These are phyloP conservation scores for Ogataea pilisensis DNA, from an alignment of 805 yeast species.

Conservation along the genomic window DNA sequence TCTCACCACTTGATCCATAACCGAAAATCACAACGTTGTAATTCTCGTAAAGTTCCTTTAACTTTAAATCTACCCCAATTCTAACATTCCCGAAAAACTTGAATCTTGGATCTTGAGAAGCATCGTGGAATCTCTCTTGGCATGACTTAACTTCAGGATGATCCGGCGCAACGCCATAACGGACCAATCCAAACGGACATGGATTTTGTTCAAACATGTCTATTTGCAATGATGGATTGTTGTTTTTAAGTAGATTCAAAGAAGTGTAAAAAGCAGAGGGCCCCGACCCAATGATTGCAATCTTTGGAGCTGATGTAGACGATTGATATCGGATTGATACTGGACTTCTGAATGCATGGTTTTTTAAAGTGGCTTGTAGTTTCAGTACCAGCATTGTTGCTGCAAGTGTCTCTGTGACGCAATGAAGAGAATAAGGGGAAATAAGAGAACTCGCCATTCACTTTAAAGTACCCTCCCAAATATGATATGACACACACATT, in stretches of 20 bases:
- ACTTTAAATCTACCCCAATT: constrained; percentile 58
- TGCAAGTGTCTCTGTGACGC: not conserved
- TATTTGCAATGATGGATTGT: constrained; percentile 32
- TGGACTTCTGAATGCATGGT: not conserved
- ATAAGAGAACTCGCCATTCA: too few species aligned
- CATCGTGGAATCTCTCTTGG: constrained; percentile 65
- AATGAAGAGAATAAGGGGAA: not conserved
- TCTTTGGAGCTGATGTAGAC: constrained; percentile 22
- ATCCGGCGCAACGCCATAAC: constrained; percentile 99
- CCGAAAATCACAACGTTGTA: constrained; percentile 77
- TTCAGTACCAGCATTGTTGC: not conserved
- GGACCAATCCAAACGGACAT: constrained; percentile 84
- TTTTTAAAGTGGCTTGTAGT: not conserved
- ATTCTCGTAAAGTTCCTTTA: constrained; percentile 44
- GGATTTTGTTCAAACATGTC: constrained; percentile 84
- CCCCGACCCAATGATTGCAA: constrained; percentile 91
- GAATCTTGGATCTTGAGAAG: constrained; percentile 35
- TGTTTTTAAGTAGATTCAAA: constrained; percentile 52
- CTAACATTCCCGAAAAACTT: constrained; percentile 67
- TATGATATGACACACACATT: too few species aligned
- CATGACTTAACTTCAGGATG: constrained; percentile 95
- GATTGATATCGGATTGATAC: constrained; percentile 1
- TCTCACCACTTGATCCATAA: constrained; percentile 73
- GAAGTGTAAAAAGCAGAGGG: constrained; percentile 96
- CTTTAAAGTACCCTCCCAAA: too few species aligned